Percentiles rank a stretch among this genome's conserved stretches.
phyloP scores from a whole-genome alignment of 176 grass and related monocot species.

The Areca catechu region DNA sequence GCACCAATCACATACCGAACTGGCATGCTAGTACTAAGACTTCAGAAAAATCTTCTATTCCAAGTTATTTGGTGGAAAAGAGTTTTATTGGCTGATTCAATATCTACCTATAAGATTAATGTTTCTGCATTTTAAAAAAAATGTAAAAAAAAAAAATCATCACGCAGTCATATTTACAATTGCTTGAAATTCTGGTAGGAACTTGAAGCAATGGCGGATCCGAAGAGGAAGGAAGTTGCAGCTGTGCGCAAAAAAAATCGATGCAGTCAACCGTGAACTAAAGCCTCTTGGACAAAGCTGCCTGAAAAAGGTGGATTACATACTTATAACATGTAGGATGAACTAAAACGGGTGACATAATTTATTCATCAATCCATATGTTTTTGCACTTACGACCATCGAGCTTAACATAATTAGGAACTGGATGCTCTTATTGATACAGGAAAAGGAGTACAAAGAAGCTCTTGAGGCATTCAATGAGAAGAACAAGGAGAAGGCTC shows the following conservation, averaged over 20 bases:
- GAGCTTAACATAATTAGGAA: neutral
- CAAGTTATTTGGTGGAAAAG: too few species aligned
- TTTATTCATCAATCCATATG: neutral
- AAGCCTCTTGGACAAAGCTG: constrained; percentile 81
- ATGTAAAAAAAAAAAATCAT: too few species aligned
- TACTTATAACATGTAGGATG: neutral
- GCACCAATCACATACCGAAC: too few species aligned
- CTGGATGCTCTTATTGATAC: neutral
- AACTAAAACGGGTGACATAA: neutral
- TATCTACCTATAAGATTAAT: too few species aligned
- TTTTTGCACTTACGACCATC: too few species aligned
- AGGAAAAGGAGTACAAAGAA: constrained; percentile 98
- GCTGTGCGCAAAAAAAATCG: constrained; percentile 57
- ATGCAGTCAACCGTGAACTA: constrained; percentile 66
- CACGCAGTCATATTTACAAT: neutral
- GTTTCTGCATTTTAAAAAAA: too few species aligned
- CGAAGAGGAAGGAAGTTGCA: constrained; percentile 78
- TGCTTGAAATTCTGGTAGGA: constrained; percentile 25
- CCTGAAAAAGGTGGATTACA: constrained; percentile 63
- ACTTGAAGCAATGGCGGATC: constrained; percentile 86
- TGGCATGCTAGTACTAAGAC: too few species aligned
- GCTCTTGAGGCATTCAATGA: constrained; percentile 78
- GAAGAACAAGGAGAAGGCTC: constrained; percentile 87
- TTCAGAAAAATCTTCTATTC: too few species aligned
- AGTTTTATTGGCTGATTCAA: too few species aligned